Evolutionary conservation across 345 rosid genomes (phyloP).

Genomic region (Firmiana major): DNA sequence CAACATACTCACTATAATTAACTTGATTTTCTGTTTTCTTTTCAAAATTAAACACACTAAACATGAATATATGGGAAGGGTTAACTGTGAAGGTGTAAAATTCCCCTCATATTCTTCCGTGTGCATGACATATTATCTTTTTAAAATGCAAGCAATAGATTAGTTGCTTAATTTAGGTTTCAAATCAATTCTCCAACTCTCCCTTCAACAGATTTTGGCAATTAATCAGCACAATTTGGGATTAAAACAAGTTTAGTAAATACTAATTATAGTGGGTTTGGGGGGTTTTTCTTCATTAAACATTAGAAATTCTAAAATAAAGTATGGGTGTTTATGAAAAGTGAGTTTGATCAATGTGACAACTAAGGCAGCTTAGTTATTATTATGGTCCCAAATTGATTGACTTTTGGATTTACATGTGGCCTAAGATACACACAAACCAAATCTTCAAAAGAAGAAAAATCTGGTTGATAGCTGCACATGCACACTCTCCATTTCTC

Average conservation of each 20-base stretch:
- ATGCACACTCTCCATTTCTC: background rate
- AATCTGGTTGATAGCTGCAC: conserved; percentile 31
- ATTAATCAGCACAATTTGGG: background rate
- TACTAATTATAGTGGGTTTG: background rate
- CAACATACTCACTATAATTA: background rate
- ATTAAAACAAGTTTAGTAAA: too few species aligned
- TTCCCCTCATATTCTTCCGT: background rate
- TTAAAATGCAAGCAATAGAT: background rate
- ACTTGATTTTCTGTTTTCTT: too few species aligned
- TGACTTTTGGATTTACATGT: conserved; percentile 9
- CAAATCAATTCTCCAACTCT: background rate
- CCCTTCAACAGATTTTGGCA: background rate
- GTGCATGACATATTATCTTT: background rate
- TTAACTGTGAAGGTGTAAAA: background rate
- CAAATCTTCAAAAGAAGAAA: conserved; percentile 33
- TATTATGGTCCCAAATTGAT: conserved; percentile 1
- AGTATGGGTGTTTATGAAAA: background rate
- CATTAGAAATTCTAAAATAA: too few species aligned
- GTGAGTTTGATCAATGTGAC: background rate
- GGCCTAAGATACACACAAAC: conserved; percentile 30
- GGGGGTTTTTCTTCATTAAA: background rate
- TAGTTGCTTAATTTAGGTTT: background rate
- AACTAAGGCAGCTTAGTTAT: background rate
- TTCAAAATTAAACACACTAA: too few species aligned
- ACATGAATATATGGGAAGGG: background rate